Evolutionary conservation across 2,329 filamentous ascomycete species (phyloP).

Genomic region (Penicillium sp.): DNA sequence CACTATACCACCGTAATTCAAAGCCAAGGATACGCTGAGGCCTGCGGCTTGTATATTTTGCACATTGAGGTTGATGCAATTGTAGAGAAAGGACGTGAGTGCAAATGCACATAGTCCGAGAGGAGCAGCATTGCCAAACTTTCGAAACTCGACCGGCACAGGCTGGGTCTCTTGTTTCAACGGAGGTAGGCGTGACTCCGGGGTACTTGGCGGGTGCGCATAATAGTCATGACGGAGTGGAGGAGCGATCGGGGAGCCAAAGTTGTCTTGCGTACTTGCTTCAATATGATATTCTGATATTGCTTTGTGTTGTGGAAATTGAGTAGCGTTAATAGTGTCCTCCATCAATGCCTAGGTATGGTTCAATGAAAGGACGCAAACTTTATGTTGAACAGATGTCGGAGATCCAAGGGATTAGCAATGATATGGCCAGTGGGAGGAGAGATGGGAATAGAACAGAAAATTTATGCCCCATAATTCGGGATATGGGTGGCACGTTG

Average conservation of each 20-base stretch:
- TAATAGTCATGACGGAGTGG: constrained; percentile 6
- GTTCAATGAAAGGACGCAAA: no score
- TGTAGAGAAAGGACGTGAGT: constrained; percentile 21
- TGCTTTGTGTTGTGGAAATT: not conserved
- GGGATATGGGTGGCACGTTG: not conserved
- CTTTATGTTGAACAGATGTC: not conserved
- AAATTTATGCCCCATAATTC: not conserved
- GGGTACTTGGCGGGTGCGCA: not conserved
- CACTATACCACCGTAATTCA: constrained; percentile 18
- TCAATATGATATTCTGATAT: not conserved
- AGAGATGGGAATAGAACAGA: not conserved
- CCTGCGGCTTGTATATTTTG: constrained; percentile 7
- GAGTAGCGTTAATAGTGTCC: not conserved
- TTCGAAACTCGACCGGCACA: constrained; percentile 5
- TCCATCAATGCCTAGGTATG: not conserved
- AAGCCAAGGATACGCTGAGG: constrained; percentile 11
- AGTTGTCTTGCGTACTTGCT: not conserved
- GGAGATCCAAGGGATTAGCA: not conserved
- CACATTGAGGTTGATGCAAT: constrained; percentile 16
- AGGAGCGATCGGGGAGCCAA: constrained; percentile 5
- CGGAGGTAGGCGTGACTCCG: not conserved
- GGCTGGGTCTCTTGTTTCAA: not conserved
- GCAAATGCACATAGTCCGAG: constrained; percentile 23
- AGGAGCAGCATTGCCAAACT: constrained; percentile 21
- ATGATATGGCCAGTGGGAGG: not conserved